These are phyloP conservation scores for Aspergillus oerlinghausenensis DNA, from an alignment of 2,329 filamentous ascomycete genomes.

Conservation along the genomic window DNA sequence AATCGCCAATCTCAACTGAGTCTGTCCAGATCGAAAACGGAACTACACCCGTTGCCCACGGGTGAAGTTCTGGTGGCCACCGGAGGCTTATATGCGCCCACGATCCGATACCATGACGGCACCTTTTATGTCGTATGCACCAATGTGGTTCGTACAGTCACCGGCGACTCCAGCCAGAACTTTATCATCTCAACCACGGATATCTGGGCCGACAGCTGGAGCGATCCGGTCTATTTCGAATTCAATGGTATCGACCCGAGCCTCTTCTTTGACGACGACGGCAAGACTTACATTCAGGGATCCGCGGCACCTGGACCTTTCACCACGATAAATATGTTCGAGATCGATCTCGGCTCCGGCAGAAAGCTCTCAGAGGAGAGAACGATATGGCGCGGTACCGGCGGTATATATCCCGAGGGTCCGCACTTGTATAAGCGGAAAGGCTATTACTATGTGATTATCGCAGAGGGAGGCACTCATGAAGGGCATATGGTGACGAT, in stretches of 20 bases:
- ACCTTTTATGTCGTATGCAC: slow-evolving; percentile 45
- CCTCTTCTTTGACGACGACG: slow-evolving; percentile 44
- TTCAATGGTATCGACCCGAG: slow-evolving; percentile 43
- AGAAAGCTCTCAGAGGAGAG: slow-evolving; percentile 1
- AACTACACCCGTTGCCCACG: slow-evolving; percentile 1
- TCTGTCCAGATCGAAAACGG: slow-evolving; percentile 13
- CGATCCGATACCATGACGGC: slow-evolving; percentile 41
- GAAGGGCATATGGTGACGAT: slow-evolving; percentile 48
- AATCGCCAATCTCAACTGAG: slow-evolving; percentile 16
- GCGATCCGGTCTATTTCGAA: slow-evolving; percentile 36
- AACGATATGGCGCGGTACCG: background rate
- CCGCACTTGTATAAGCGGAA: slow-evolving; percentile 50
- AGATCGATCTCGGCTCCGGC: background rate
- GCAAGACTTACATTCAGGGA: slow-evolving; percentile 33
- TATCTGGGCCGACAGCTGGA: slow-evolving; percentile 44
- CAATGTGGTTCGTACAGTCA: slow-evolving; percentile 25
- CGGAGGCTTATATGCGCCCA: slow-evolving; percentile 41
- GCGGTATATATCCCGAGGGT: slow-evolving; percentile 40
- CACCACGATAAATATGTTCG: background rate
- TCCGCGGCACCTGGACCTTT: background rate
- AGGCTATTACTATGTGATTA: slow-evolving; percentile 48
- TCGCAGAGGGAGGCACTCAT: slow-evolving; percentile 49
- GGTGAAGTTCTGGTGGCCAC: slow-evolving; percentile 17
- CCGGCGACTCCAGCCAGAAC: slow-evolving; percentile 18
- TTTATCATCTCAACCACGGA: slow-evolving; percentile 40